Evolutionary conservation across 208 protist species (phyloP).

Genomic region (Porcisia deanei): DNA sequence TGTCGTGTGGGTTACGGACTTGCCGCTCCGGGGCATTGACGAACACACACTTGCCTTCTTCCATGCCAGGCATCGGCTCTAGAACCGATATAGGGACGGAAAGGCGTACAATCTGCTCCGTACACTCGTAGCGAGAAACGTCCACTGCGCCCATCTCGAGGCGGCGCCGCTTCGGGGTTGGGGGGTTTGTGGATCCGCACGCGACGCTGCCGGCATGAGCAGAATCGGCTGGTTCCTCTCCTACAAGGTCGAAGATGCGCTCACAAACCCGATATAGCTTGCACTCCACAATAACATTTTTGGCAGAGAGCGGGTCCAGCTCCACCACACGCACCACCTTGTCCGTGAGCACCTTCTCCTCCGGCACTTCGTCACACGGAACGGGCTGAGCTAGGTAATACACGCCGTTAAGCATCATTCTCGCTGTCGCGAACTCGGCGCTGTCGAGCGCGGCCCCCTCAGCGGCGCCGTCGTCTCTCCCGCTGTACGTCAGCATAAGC

Average conservation of each 20-base stretch:
- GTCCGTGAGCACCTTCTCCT: conserved; percentile 45
- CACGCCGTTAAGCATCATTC: conserved; percentile 48
- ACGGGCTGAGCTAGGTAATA: conserved; percentile 72
- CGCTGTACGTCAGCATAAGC: conserved; percentile 31
- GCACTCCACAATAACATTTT: conserved; percentile 64
- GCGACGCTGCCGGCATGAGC: background rate
- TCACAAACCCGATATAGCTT: conserved; percentile 23
- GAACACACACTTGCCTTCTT: conserved; percentile 61
- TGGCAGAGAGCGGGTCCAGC: conserved; percentile 53
- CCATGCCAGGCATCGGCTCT: conserved; percentile 63
- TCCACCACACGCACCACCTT: conserved; percentile 62
- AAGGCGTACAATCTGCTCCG: conserved; percentile 23
- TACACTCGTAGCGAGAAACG: conserved; percentile 1
- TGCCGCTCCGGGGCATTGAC: conserved; percentile 61
- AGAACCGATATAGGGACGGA: conserved; percentile 51
- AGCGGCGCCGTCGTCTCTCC: background rate
- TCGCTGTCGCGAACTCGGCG: conserved; percentile 45
- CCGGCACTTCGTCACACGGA: conserved; percentile 37
- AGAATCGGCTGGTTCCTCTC: background rate
- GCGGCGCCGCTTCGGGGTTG: conserved; percentile 12
- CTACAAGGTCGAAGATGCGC: background rate
- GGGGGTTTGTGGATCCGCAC: background rate
- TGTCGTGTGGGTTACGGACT: conserved; percentile 55
- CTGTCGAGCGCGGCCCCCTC: conserved; percentile 15
- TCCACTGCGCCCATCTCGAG: conserved; percentile 19